phyloP scores from a whole-genome alignment of 768 basidiomycete genomes.

The Hygrocybe punicea region DNA sequence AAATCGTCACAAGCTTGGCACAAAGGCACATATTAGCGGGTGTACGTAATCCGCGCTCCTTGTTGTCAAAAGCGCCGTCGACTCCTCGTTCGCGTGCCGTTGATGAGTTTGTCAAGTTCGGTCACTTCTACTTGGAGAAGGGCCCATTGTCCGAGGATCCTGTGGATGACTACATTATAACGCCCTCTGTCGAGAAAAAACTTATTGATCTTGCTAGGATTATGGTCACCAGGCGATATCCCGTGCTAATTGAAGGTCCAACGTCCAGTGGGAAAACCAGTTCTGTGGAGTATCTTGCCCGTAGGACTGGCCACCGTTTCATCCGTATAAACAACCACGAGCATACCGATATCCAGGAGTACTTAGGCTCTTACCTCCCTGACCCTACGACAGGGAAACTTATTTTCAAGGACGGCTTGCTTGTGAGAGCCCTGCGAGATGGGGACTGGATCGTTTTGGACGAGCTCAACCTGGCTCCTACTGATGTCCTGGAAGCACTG shows the following conservation, averaged over 20 bases:
- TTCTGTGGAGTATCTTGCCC: constrained; percentile 92
- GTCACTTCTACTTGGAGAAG: constrained; percentile 84
- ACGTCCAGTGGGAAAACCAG: constrained; percentile 98
- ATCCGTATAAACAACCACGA: constrained; percentile 99
- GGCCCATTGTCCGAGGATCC: constrained; percentile 65
- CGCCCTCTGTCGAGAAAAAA: constrained; percentile 91
- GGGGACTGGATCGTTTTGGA: constrained; percentile 99
- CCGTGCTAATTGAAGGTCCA: constrained; percentile 95
- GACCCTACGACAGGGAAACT: constrained; percentile 91
- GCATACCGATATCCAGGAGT: constrained; percentile 99
- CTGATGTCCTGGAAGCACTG: constrained; percentile 94
- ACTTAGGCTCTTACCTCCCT: constrained; percentile 93
- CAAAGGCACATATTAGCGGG: constrained; percentile 75
- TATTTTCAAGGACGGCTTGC: constrained; percentile 88
- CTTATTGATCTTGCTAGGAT: constrained; percentile 93
- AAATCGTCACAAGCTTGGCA: constrained; percentile 62
- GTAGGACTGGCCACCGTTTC: constrained; percentile 89
- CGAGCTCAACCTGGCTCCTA: constrained; percentile 95
- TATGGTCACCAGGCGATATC: constrained; percentile 82
- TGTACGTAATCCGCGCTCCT: constrained; percentile 74
- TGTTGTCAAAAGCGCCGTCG: constrained; percentile 67
- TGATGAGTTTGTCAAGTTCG: constrained; percentile 74
- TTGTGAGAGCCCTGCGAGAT: constrained; percentile 84
- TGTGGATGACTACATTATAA: constrained; percentile 85
- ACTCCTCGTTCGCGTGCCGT: constrained; percentile 44